Conservation (phyloP, 495 filamentous ascomycete species). For the Lasiosphaeria miniovina region DNA sequence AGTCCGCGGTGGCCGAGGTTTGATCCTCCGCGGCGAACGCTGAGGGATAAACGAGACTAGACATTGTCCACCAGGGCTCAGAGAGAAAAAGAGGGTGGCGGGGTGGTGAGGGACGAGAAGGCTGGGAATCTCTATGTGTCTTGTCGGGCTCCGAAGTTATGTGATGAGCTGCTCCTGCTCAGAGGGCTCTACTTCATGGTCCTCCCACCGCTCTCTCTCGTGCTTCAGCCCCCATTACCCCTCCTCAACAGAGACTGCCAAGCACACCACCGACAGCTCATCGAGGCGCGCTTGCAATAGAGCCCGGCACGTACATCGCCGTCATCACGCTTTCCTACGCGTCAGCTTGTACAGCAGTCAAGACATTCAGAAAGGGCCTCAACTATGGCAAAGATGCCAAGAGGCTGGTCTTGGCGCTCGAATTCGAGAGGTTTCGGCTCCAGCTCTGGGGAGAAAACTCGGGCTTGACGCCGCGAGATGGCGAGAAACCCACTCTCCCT, state of each 20-base stretch:
- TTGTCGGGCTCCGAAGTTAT: background rate
- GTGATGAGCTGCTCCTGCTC: background rate
- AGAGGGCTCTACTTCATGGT: no score
- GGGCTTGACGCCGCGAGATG: conserved; percentile 5
- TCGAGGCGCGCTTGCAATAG: background rate
- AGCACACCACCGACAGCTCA: no score
- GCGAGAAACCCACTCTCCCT: background rate
- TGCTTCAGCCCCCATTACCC: no score
- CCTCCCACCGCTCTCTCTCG: no score
- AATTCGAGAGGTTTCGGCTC: conserved; percentile 15
- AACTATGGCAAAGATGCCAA: conserved; percentile 10
- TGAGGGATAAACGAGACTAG: background rate
- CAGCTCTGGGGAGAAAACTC: conserved; percentile 14
- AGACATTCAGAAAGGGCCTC: conserved; percentile 14
- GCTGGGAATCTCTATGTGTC: background rate
- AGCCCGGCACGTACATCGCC: conserved; percentile 12
- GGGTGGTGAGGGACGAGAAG: background rate
- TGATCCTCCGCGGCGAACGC: background rate
- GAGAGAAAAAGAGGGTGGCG: background rate
- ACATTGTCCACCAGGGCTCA: background rate
- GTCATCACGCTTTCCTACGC: conserved; percentile 9
- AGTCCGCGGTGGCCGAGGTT: background rate
- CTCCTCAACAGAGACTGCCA: no score
- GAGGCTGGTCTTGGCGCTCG: conserved; percentile 10
- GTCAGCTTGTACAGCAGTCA: conserved; percentile 7